A percentile compares a stretch with the other conserved stretches of the same genome.
phyloP scores from a whole-genome alignment of 495 filamentous ascomycete species.

The Penicillium arizonense region DNA sequence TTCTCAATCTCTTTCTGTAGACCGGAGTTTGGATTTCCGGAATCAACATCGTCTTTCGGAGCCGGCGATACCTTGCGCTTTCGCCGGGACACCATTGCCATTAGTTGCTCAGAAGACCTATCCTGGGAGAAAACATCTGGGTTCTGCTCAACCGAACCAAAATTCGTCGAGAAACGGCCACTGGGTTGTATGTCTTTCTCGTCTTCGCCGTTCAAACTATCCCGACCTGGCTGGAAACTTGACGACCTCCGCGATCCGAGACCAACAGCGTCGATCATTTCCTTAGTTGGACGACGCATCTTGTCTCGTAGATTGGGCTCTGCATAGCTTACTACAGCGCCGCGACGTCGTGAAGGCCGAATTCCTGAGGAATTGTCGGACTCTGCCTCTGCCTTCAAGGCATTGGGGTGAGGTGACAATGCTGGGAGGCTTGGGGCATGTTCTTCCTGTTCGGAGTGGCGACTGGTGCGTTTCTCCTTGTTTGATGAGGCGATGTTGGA shows the following conservation, averaged over 20 bases:
- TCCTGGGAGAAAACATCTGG: slow-evolving; percentile 4
- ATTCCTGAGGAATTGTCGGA: slow-evolving; percentile 39
- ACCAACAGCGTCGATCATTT: slow-evolving; percentile 68
- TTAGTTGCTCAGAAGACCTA: slow-evolving; percentile 6
- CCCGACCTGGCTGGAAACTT: slow-evolving; percentile 19
- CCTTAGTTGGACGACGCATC: slow-evolving; percentile 79
- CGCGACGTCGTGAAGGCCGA: slow-evolving; percentile 62
- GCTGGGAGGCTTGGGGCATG: neutral
- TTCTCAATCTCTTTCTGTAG: slow-evolving; percentile 3
- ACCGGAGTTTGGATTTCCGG: neutral
- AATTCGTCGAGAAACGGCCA: slow-evolving; percentile 4
- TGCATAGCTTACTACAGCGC: slow-evolving; percentile 74
- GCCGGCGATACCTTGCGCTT: slow-evolving; percentile 32
- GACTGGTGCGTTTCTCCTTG: slow-evolving; percentile 17
- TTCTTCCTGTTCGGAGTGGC: slow-evolving; percentile 12
- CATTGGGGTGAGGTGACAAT: slow-evolving; percentile 2
- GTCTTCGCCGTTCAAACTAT: slow-evolving; percentile 19
- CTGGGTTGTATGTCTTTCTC: slow-evolving; percentile 5
- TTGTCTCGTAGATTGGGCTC: slow-evolving; percentile 83
- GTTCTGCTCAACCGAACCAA: slow-evolving; percentile 4
- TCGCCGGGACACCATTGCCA: slow-evolving; percentile 25
- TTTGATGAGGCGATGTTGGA: slow-evolving; percentile 1
- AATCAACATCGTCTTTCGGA: slow-evolving; percentile 6
- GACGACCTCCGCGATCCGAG: slow-evolving; percentile 43
- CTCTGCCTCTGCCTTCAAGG: slow-evolving; percentile 5